Percentiles rank a stretch among this genome's conserved stretches.
phyloP scores from a whole-genome alignment of 208 protist genomes.

The Sergeia podlipaevii region DNA sequence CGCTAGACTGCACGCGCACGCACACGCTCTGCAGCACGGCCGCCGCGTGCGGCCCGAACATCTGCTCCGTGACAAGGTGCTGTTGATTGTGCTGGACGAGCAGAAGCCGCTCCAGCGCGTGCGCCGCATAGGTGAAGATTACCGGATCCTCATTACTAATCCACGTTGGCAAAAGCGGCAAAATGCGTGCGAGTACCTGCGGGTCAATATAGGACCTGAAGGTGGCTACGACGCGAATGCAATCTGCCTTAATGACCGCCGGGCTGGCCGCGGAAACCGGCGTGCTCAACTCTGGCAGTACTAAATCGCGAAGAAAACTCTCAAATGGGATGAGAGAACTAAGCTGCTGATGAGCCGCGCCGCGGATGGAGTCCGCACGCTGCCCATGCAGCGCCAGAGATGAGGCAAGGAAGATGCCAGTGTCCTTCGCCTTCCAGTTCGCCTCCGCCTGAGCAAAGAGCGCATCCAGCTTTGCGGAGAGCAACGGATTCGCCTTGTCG shows the following conservation, averaged over 20 bases:
- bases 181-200: slow-evolving; percentile 27
- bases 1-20: slow-evolving; percentile 30
- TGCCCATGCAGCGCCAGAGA: slow-evolving; percentile 82
- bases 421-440: slow-evolving; percentile 95
- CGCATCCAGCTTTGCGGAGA: slow-evolving; percentile 35
- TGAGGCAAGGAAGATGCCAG: slow-evolving; percentile 95
- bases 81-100: slow-evolving; percentile 34
- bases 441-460: slow-evolving; percentile 24
- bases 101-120: slow-evolving; percentile 90
- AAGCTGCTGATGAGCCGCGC: slow-evolving; percentile 40
- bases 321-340: slow-evolving; percentile 83
- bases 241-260: slow-evolving; percentile 93
- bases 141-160: slow-evolving; percentile 72
- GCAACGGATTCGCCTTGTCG: slow-evolving; percentile 40
- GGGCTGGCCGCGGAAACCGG: slow-evolving; percentile 38
- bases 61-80: slow-evolving; percentile 31
- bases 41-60: slow-evolving; percentile 44
- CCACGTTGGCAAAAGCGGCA: slow-evolving; percentile 68
- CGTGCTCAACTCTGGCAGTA: slow-evolving; percentile 88
- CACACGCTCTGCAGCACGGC: slow-evolving; percentile 89
- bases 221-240: slow-evolving; percentile 92
- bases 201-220: slow-evolving; percentile 91
- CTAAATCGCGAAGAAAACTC: slow-evolving; percentile 75
- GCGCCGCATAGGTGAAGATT: slow-evolving; percentile 93
- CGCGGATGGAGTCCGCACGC: slow-evolving; percentile 52